Evolutionary conservation across 2,329 filamentous ascomycete species (phyloP), one percentile per base, ranked within the genome.

Genomic region (Cladophialophora carrionii): DNA sequence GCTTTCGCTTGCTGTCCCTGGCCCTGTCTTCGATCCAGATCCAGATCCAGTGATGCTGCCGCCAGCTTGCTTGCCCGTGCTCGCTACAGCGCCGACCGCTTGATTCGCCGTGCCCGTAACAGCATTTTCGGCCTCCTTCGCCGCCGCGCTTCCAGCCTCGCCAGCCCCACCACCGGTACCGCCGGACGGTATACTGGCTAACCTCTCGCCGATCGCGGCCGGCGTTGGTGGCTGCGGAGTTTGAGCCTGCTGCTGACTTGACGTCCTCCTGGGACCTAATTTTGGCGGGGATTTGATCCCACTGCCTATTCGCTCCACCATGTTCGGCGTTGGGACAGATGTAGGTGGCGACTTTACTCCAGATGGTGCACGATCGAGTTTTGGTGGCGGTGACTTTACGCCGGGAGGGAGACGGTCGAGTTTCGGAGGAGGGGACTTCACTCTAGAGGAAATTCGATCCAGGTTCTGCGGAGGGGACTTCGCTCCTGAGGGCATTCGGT

Each of bases 241-340:
- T 24, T 32, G 56, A 29, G 14, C 37, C 22, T 56, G 24, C 22
- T 66, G 63, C 32, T 68, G 67, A 34, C 62, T 62, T 17, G 63
- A 65, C 31, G 51, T 59, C 49, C 46, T 62, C 53, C 62, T 14
- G 8, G 63, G 61, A 4, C 62, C 65, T 7, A 70, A 51, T 26
- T 70, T 70, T 9, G 68, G 60, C 37, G 57, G 58, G 64, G 60
- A 60, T 32, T 56, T 60, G 49, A 64, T 20, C 5, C 63, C 63
- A 10, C 60, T 62, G 12, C 60, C 59, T 8, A 61, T 46, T 14
- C 57, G 60, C 26, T 54, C 41, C 3, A 57, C 51, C 26, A 66
- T 52, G 9, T 61, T 61, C 41, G 61, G 60, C 2, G 65, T 63
- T 2, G 65, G 63, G 24, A 66, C 64, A 7, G 65, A 63, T 2